phyloP scores from a whole-genome alignment of 2,329 filamentous ascomycete species.

The Pseudogymnoascus sp. region DNA sequence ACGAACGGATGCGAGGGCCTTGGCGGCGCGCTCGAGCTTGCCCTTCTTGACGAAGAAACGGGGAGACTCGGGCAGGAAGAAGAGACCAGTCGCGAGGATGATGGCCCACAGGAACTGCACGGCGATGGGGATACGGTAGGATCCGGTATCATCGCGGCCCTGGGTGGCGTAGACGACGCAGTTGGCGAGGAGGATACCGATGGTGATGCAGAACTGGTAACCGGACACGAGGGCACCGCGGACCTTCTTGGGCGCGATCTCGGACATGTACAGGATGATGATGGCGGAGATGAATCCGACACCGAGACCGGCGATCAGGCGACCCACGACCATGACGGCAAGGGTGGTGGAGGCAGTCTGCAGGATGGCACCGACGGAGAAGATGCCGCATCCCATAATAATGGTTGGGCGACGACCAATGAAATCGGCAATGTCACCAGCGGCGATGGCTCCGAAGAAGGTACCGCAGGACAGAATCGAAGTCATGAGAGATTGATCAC shows the following conservation, averaged over 20 bases:
- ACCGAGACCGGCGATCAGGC: conserved; percentile 67
- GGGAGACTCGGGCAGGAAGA: conserved; percentile 75
- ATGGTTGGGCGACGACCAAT: conserved; percentile 66
- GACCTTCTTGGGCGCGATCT: conserved; percentile 57
- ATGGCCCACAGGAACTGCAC: conserved; percentile 76
- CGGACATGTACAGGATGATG: conserved; percentile 74
- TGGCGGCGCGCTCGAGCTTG: conserved; percentile 54
- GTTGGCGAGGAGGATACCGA: conserved; percentile 68
- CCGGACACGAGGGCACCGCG: conserved; percentile 68
- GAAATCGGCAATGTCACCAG: conserved; percentile 66
- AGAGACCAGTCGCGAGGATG: conserved; percentile 62
- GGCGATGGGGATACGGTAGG: conserved; percentile 73
- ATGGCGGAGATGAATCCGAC: conserved; percentile 75
- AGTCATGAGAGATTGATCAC: conserved; percentile 55
- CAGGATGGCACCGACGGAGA: conserved; percentile 58
- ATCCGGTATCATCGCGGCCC: conserved; percentile 50
- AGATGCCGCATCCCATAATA: conserved; percentile 64
- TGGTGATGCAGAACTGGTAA: conserved; percentile 76
- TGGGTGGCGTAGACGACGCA: conserved; percentile 66
- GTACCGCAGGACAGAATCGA: conserved; percentile 74
- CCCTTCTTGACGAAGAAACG: conserved; percentile 77
- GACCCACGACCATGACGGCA: conserved; percentile 62
- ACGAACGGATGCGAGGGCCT: conserved; percentile 58
- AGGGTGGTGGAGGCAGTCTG: conserved; percentile 53
- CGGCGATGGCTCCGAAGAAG: conserved; percentile 68